Conservation (phyloP, 169 alveolate genomes). For the Plasmodium sp. region DNA sequence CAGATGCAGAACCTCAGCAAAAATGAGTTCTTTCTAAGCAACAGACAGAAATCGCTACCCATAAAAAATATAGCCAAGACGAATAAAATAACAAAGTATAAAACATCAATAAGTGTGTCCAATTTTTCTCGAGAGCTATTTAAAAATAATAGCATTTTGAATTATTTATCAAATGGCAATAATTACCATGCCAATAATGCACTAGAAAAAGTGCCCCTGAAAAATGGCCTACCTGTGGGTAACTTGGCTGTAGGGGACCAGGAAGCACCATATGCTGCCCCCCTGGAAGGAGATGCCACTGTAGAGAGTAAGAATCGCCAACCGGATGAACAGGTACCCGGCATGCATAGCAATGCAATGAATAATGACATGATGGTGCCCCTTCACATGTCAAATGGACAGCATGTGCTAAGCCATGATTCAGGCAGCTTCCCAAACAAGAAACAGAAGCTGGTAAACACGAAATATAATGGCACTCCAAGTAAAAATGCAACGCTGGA, state of each 20-base stretch:
- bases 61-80: constrained; percentile 8
- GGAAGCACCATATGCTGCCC: neutral
- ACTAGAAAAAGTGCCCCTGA: neutral
- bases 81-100: constrained; percentile 50
- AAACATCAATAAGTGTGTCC: constrained; percentile 42
- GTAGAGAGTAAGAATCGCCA: neutral
- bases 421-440: constrained; percentile 1
- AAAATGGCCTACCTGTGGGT: neutral
- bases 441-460: constrained; percentile 2
- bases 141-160: constrained; percentile 22
- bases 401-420: constrained; percentile 15
- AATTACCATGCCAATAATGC: neutral
- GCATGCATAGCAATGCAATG: neutral
- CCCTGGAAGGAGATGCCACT: constrained; percentile 1
- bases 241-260: neutral
- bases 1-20: neutral
- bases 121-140: constrained; percentile 17
- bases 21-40: neutral
- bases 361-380: neutral
- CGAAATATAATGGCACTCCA: constrained; percentile 13
- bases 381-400: constrained; percentile 2
- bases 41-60: constrained; percentile 51
- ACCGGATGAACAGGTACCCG: neutral
- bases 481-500: constrained; percentile 18
- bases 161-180: constrained; percentile 8